These are phyloP conservation scores for Yamadazyma songkhlaensis DNA, from an alignment of 1,139 yeast genomes.

Conservation along the genomic window DNA sequence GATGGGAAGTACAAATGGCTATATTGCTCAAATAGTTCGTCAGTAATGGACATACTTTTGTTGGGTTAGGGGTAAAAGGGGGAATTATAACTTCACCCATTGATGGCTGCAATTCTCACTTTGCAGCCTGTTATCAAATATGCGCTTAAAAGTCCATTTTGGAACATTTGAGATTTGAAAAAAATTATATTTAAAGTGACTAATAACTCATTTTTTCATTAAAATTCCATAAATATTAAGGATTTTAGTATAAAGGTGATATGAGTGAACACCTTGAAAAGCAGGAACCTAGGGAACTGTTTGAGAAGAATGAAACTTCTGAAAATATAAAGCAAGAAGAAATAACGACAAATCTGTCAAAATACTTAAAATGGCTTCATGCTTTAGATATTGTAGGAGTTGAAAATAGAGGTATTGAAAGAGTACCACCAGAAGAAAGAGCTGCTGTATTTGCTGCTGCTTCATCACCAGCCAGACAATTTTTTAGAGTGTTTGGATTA, in stretches of 20 bases:
- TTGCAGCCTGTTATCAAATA: conserved; percentile 6
- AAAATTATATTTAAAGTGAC: conserved; percentile 1
- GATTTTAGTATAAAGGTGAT: neutral
- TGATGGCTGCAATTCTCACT: neutral
- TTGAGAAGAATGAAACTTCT: neutral
- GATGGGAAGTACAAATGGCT: conserved; percentile 22
- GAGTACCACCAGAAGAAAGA: conserved; percentile 71
- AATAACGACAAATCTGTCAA: neutral
- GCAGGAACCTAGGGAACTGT: neutral
- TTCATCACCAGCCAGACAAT: conserved; percentile 38
- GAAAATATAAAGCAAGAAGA: neutral
- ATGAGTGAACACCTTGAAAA: neutral
- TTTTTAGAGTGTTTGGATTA: conserved; percentile 59
- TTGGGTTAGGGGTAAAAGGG: neutral
- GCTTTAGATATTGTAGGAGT: conserved; percentile 50
- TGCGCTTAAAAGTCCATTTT: conserved; percentile 9
- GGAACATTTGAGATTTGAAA: conserved; percentile 3
- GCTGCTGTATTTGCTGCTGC: conserved; percentile 17
- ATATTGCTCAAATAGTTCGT: conserved; percentile 22
- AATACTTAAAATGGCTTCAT: conserved; percentile 7
- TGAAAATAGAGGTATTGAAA: conserved; percentile 78
- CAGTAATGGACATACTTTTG: conserved; percentile 9
- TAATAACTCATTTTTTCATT: neutral
- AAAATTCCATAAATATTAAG: too few relatives aligned
- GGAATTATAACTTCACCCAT: neutral